Base-by-base conservation (phyloP, 306 rosid species). In the Carpinus fangiana region DNA sequence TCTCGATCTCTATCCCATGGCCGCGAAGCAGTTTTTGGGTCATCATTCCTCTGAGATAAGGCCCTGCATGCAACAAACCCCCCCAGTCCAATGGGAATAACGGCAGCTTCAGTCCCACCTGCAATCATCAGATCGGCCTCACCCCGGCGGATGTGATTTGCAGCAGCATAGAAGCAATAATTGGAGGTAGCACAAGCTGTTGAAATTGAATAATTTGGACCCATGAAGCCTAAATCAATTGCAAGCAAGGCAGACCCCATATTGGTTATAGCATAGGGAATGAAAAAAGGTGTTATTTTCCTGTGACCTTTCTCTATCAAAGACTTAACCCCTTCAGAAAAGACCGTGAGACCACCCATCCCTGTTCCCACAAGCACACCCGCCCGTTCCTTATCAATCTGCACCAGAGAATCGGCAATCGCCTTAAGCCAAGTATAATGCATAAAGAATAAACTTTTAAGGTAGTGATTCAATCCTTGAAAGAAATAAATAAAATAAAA, bases 51-150 rank as follows among this genome's bases (percentile, higher is more conserved):
- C 87, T 93, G 98, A 73, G 98, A 96, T 43, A 96, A 84, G 10
- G 99, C 99, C 84, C 99, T 85, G 90, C 97, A 93, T 54, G 98
- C 99, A 81, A 93, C 94, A 82, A 96, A 93, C 47, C 98, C 99
- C 8, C 99, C 99, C 41, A 96, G 70, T 62, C 99, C 99, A 82
- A 96, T 87, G 2, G 99, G 99, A 75, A 96, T 88, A 21, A 96
- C 87, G 20, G 97, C 98, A 74, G 99, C 99, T 82, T 96, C 99
- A 53, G 99, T 90, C 47, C 99, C 99, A 70, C 99, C 99, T 6
- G 99, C 99, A 60, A 93, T 10, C 98, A 96, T 93, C 87, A 96
- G 64, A 88, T 93, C 98, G 74, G 99, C 99, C 86, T 96, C 97
- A 23, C 99, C 99, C 45, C 96, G 88, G n/a, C 98, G 99, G 52